Conservation (phyloP, 225 moss, liverwort and hornwort genomes). For the Sphagnum tenellum region DNA sequence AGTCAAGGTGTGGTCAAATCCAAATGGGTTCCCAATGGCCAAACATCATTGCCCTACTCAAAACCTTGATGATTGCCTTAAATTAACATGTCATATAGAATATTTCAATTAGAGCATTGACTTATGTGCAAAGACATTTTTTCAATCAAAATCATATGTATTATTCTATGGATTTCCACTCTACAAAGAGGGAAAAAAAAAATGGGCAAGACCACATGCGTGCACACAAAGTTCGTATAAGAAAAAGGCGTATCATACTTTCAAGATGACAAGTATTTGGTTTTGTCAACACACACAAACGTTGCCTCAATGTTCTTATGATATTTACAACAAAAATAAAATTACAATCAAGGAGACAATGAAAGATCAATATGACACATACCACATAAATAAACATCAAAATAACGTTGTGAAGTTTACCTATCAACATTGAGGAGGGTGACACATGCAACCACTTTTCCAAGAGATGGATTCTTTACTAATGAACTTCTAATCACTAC, state of each 20-base stretch:
- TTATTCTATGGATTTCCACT: too few species aligned
- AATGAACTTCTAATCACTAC: conserved; percentile 61
- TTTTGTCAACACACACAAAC: conserved; percentile 58
- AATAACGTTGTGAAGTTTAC: conserved; percentile 22
- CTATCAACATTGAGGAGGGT: conserved; percentile 59
- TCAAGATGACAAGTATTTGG: conserved; percentile 60
- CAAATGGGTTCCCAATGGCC: conserved; percentile 64
- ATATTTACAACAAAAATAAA: conserved; percentile 20
- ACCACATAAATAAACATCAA: too few species aligned
- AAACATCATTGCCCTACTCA: conserved; percentile 60
- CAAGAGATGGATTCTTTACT: conserved; percentile 41
- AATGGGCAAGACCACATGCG: too few species aligned
- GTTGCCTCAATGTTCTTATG: conserved; percentile 75
- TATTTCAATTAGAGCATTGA: conserved; percentile 64
- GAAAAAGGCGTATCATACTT: too few species aligned
- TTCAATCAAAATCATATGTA: too few species aligned
- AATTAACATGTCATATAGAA: conserved; percentile 45
- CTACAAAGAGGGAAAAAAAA: too few species aligned
- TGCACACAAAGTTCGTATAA: too few species aligned
- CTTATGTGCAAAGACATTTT: conserved; percentile 20
- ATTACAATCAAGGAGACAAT: too few species aligned
- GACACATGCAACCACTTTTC: conserved; percentile 61
- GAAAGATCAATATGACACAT: too few species aligned
- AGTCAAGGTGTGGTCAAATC: conserved; percentile 62
- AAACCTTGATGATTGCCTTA: conserved; percentile 59